Evolutionary conservation across 179 eudicot species (phyloP), one percentile per base, ranked within the genome.

Genomic region (Heliamphora pulchella): DNA sequence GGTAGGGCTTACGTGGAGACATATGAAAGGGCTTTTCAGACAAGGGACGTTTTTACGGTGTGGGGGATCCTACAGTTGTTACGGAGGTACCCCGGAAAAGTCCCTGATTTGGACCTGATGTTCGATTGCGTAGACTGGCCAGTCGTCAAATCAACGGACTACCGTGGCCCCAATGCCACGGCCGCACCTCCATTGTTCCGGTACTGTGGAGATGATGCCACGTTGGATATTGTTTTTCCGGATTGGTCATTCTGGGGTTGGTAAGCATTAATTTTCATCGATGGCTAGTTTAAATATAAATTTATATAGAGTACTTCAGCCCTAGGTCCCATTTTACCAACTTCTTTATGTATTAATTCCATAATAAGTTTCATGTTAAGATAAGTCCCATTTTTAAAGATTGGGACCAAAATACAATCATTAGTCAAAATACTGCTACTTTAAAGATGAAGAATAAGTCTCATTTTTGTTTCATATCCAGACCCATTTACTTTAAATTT

Each of bases 51-150:
- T 39, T 76, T 81, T 57, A 81, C 83, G 0, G 3, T 81, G 5
- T 76, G 83, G 83, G 83, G 83, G 20, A 81, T 81, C 79, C 75
- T 96, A 55, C 99, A 96, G 85, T 63, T 94, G 85, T 80, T 96
- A 18, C 79, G 97, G 79, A 86, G 80, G 87, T 96, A 96, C 85
- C 99, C 99, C 0, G 98, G 99, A 10, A 84, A 81, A 81, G 82
- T 96, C 11, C 99, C 99, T 13, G 98, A 94, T 88, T 76, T 94
- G 83, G 99, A 96, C 80, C 83, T 96, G 48, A 94, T 96, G 98
- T 94, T 96, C 70, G 97, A 94, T 62, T 91, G 94, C 74, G 89
- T 90, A 67, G 99, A 96, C 72, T 89, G 94, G 91, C 97, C 99
- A 0, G 97, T 94, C 50, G 78, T 89, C 39, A n/a, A 61, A 54